Evolutionary conservation across 176 grass and related monocot genomes (phyloP), one percentile per base, ranked within the genome.

Genomic region (Aegilops sharonensis): DNA sequence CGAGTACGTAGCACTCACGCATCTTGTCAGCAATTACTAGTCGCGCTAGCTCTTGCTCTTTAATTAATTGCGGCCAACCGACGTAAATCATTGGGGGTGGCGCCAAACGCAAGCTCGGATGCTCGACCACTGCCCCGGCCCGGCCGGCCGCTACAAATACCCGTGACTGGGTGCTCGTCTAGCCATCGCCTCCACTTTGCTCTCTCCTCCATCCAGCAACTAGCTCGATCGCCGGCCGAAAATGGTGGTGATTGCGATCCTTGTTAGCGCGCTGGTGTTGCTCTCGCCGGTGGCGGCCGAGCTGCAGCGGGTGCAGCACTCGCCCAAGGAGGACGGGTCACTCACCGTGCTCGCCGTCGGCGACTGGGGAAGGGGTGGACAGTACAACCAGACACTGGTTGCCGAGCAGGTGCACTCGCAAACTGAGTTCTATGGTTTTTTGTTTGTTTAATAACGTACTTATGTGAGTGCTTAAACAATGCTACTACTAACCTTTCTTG

Each of bases 341-440:
- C 88, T 97, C 5, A 39, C 64, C 32, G 12, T 97, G 64, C 84
- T 97, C 3, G 94, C 86, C 59, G 68, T 94, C 5, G 94, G 92
- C 1, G 94, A 97, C 42, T 97, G 94, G 92, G 92, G 94, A 0
- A 65, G 94, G 23, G 86, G 84, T 12, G 94, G 94, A 13, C 77
- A 84, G n/a, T 94, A 18, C 32, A 97, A 97, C 85, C 94, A 97
- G 87, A 91, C 94, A 21, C 65, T 92, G 0, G 90, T 97, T 1
- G 92, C 94, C 20, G 2, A 78, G 5, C 94, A 97, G 88, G 94
- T 15, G 6, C 29, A 15, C 12, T 3, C 30, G 21, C 36, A 71
- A 23, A 64, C 8, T 54, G 50, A 54, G 15, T 54, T 18, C 15
- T 54, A 18, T 6, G 14, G 4, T 54, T 54, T 18, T 18, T 25